Base-by-base conservation (phyloP, 2,329 filamentous ascomycete genomes). In the Penicillium sp. region DNA sequence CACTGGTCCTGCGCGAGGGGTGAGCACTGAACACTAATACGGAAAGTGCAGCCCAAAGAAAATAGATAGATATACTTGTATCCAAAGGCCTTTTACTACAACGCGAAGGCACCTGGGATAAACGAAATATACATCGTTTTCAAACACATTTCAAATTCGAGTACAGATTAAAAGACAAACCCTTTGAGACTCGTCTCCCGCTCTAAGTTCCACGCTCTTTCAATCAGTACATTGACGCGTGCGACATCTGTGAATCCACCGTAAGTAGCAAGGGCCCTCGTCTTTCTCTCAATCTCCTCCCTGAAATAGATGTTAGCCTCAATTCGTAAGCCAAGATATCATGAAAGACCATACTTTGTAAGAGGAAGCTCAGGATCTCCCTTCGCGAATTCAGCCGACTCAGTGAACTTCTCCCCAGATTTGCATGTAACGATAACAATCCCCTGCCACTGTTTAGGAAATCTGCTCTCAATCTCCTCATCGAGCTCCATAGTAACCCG, bases 371-470 rank as follows among this genome's bases (percentile, higher is more conserved):
- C 66, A 1, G 68, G 68, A 45, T 70, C 67, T 29, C 68, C 68
- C 47, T 70, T 70, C 9, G 65, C 59, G 55, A 65, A 66, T 18
- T 63, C 61, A 6, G 66, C 65, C 9, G 61, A 60, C 49, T 68
- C 61, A 1, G 53, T 61, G 31, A 64, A 62, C 29, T 51, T 55
- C 22, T 60, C 49, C 1, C 67, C 66, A 35, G 59, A 57, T 47
- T 65, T 66, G 23, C 57, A 59, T 1, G 53, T 60, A n/a, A 69
- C 68, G 25, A 62, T 61, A 2, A 69, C 67, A 37, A 54, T 67
- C 2, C 67, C 68, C 48, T 66, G 60, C 68, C 68, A 71, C 23
- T 60, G 58, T 22, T 61, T 57, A 6, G 68, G 68, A 48, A 70
- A 71, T 15, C 52, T 55, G 9, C 51, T 54, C 50, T 71, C 67